Evolutionary conservation across 2,329 filamentous ascomycete species (phyloP).

Genomic region (Epichloe bromicola): DNA sequence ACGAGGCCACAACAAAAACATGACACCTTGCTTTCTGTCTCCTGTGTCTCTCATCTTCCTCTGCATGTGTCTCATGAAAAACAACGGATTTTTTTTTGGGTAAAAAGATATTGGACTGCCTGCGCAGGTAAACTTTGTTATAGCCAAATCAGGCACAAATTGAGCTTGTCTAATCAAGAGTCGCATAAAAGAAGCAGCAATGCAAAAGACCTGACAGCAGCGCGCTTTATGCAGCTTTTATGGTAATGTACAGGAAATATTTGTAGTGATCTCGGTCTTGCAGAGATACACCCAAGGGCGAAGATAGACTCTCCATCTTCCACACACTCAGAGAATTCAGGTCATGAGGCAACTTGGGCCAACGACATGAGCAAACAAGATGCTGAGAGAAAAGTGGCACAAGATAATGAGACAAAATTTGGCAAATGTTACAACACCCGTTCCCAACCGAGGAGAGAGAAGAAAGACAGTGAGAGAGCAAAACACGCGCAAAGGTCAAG

Average conservation of each 20-base stretch:
- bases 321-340: slow-evolving; percentile 4
- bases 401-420: neutral
- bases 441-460: slow-evolving; percentile 1
- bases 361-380: neutral
- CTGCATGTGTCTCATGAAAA: neutral
- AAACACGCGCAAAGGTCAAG: no score
- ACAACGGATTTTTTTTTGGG: neutral
- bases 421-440: slow-evolving; percentile 1
- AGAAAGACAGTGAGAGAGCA: no score
- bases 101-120: slow-evolving; percentile 12
- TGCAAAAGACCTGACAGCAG: slow-evolving; percentile 21
- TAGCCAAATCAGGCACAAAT: slow-evolving; percentile 18
- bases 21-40: neutral
- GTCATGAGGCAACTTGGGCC: slow-evolving; percentile 4
- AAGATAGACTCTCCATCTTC: neutral
- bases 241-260: slow-evolving; percentile 42
- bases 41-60: neutral
- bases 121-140: slow-evolving; percentile 17
- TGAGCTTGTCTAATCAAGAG: slow-evolving; percentile 22
- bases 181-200: slow-evolving; percentile 19
- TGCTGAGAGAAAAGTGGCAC: no score
- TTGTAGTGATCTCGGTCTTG: slow-evolving; percentile 3
- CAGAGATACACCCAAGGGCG: neutral
- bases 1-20: neutral
- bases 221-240: slow-evolving; percentile 33